phyloP scores from a whole-genome alignment of 179 eudicot genomes.

The Nepenthes alata region DNA sequence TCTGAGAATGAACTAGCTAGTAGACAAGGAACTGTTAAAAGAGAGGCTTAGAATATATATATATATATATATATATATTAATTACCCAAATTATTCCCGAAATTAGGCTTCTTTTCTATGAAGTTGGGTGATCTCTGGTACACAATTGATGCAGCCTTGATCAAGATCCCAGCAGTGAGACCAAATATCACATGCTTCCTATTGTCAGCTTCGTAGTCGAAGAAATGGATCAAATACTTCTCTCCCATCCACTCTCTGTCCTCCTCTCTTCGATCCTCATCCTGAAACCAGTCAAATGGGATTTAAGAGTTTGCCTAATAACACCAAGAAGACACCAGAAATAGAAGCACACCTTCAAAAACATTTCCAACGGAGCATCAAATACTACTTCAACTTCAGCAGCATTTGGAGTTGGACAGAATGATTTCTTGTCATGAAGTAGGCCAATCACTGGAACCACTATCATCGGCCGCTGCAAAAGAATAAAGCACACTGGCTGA shows the following conservation, averaged over 20 bases:
- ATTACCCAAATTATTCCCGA: constrained; percentile 26
- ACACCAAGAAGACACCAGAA: not conserved
- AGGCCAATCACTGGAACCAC: constrained; percentile 75
- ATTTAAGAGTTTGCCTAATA: no score
- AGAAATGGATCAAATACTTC: constrained; percentile 52
- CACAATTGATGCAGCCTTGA: constrained; percentile 53
- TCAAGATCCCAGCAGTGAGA: constrained; percentile 65
- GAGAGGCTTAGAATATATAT: no score
- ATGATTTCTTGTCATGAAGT: constrained; percentile 31
- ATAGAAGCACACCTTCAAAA: constrained; percentile 45
- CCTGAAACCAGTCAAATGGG: constrained; percentile 20
- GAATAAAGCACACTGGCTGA: not conserved
- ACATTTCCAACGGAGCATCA: constrained; percentile 69
- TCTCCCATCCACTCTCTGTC: constrained; percentile 61
- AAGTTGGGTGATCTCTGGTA: constrained; percentile 44
- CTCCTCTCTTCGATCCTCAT: constrained; percentile 49
- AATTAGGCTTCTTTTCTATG: constrained; percentile 32
- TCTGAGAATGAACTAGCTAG: no score
- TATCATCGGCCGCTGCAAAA: constrained; percentile 31
- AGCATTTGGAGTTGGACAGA: constrained; percentile 33
- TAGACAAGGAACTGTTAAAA: no score
- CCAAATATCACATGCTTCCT: constrained; percentile 45
- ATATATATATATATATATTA: no score
- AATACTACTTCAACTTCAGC: constrained; percentile 65
- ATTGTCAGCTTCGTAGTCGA: constrained; percentile 36